A percentile compares a stretch with the other conserved stretches of the same genome.
Conservation (phyloP, 2,329 filamentous ascomycete genomes). For the Pseudocercospora fuligena region DNA sequence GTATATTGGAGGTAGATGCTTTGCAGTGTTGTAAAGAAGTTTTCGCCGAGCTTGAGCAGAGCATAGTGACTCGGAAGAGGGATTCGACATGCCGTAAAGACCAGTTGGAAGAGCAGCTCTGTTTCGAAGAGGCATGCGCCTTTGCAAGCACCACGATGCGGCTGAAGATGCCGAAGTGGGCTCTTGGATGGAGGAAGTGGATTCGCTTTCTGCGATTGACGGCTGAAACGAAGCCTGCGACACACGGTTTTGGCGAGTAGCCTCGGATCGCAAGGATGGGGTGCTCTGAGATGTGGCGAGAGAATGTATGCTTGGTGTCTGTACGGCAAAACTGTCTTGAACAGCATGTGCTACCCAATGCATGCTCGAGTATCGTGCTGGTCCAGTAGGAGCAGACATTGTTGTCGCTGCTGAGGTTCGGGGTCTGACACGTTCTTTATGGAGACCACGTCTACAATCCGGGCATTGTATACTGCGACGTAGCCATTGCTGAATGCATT, state of each 20-base stretch:
- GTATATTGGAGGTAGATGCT: conserved; percentile 4
- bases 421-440: conserved; percentile 3
- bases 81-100: not conserved
- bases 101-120: conserved; percentile 14
- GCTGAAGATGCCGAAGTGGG: conserved; percentile 5
- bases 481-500: conserved; percentile 22
- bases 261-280: not conserved
- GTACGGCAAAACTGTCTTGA: not conserved
- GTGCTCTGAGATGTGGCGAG: conserved; percentile 4
- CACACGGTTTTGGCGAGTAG: not conserved
- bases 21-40: not conserved
- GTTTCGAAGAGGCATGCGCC: conserved; percentile 17
- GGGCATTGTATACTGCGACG: conserved; percentile 17
- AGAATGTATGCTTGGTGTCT: not conserved
- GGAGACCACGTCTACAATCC: conserved; percentile 15
- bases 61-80: conserved; percentile 1
- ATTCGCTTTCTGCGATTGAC: not conserved
- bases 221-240: not conserved
- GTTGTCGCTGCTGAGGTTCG: conserved; percentile 1
- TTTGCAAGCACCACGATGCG: conserved; percentile 17
- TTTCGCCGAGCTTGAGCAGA: not conserved
- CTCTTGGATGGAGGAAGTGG: not conserved
- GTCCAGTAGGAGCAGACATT: not conserved
- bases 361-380: conserved; percentile 7
- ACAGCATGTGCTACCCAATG: conserved; percentile 3